Base-by-base conservation (phyloP, 129 eudicot species). In the Pulicaria dysenterica region DNA sequence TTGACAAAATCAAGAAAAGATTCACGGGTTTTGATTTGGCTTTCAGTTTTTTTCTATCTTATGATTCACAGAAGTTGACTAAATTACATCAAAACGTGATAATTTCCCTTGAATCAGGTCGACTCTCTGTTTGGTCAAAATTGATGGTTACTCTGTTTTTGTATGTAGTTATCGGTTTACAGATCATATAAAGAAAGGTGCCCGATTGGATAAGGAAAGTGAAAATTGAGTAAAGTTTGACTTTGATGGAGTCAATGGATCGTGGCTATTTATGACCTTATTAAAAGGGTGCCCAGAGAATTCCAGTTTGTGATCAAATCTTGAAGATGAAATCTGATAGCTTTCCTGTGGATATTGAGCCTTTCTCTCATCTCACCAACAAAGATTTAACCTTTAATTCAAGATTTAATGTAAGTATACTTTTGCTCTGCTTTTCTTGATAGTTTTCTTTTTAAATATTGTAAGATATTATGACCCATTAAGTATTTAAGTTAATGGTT, bases 281-380 rank as follows among this genome's bases (percentile, higher is more conserved):
- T 69, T 60, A 77, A 40, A 58, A 60, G 71, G 64, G 45, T 55
- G 46, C 60, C 43, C 68, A 75, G 17, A 59, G 67, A 31, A 39
- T 69, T 6, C 10, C 15, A 58, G 69, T 41, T 69, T 77, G 58
- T 77, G 72, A 77, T 71, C 72, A 77, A 42, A 51, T 9, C 50
- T 42, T 62, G 72, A 77, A 42, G 8, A 77, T 77, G 82, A 62
- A 77, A 10, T 62, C 72, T 61, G 77, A 77, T 51, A 77, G 76
- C 71, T 72, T 77, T 70, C 77, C 43, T 61, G 72, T 77, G 48
- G 67, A 77, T 55, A 77, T 77, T 76, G 77, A 77, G 51, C 72
- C 71, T 62, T 70, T 77, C 72, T 70, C 82, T 16, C 77, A 77
- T 77, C 72, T 70, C 51, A 77, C 56, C 11, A 70, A 16, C 34